Conservation (phyloP, 2,329 filamentous ascomycete genomes). For the Ambrosiella beaveri region DNA sequence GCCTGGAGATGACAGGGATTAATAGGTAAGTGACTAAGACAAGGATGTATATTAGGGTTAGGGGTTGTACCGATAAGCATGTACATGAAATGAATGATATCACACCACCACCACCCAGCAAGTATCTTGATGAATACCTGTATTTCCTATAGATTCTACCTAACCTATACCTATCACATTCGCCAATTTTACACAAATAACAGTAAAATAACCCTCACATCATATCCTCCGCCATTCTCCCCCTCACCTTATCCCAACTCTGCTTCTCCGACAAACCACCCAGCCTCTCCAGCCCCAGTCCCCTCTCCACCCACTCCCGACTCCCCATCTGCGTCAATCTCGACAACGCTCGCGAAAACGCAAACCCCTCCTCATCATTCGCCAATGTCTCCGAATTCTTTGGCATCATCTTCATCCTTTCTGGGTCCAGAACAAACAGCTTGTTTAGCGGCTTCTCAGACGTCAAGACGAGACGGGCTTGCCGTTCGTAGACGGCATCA, state of each 20-base stretch:
- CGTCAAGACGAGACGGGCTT: slow-evolving; percentile 90
- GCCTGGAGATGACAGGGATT: too few species aligned
- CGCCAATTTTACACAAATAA: too few species aligned
- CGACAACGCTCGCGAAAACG: slow-evolving; percentile 76
- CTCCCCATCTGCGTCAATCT: slow-evolving; percentile 85
- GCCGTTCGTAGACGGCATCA: slow-evolving; percentile 81
- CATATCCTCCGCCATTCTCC: slow-evolving; percentile 50
- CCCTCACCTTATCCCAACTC: slow-evolving; percentile 47
- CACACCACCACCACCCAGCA: too few species aligned
- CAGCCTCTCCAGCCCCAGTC: slow-evolving; percentile 44
- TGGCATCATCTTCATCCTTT: slow-evolving; percentile 46
- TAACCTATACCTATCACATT: too few species aligned
- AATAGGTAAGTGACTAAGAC: too few species aligned
- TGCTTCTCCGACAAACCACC: slow-evolving; percentile 50
- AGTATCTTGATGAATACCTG: too few species aligned
- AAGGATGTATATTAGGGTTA: too few species aligned
- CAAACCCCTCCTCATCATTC: slow-evolving; percentile 91
- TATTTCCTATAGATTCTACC: too few species aligned
- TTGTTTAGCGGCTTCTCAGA: slow-evolving; percentile 70
- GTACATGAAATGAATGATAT: too few species aligned
- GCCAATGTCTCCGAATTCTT: slow-evolving; percentile 78
- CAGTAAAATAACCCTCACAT: slow-evolving; percentile 25
- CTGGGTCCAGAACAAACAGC: slow-evolving; percentile 63
- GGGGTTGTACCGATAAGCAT: too few species aligned
- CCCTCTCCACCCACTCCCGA: slow-evolving; percentile 83